Conservation (phyloP, 305 asterid genomes). For the Fraxinus sp. region DNA sequence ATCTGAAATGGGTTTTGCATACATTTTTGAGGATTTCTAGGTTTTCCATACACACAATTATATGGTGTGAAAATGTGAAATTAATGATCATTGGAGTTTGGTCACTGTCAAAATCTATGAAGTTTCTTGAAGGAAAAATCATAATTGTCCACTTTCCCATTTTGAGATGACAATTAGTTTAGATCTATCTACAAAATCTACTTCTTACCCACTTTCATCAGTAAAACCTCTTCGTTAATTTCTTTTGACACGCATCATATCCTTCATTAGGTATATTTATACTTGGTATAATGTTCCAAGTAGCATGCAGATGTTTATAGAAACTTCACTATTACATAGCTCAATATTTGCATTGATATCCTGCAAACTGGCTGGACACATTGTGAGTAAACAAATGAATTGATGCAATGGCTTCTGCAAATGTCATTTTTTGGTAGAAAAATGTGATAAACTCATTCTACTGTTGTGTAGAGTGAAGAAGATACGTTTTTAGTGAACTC, state of each 20-base stretch:
- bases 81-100: too few species aligned
- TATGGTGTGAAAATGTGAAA: too few species aligned
- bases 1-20: too few species aligned
- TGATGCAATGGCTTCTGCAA: not conserved
- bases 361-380: not conserved
- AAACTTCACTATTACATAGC: not conserved
- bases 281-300: not conserved
- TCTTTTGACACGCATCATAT: not conserved
- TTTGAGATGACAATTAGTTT: too few species aligned
- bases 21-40: too few species aligned
- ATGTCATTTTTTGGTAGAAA: not conserved
- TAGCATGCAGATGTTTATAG: not conserved
- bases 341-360: not conserved
- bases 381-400: not conserved
- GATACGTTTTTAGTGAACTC: not conserved
- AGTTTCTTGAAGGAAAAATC: too few species aligned
- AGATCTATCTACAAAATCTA: too few species aligned
- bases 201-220: not conserved
- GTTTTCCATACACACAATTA: too few species aligned
- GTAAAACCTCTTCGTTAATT: not conserved
- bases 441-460: not conserved
- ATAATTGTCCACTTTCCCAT: too few species aligned
- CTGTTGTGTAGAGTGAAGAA: not conserved
- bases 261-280: not conserved
- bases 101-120: too few species aligned